Base-by-base conservation (phyloP, 176 grass and related monocot genomes). In the Alloteropsis semialata region DNA sequence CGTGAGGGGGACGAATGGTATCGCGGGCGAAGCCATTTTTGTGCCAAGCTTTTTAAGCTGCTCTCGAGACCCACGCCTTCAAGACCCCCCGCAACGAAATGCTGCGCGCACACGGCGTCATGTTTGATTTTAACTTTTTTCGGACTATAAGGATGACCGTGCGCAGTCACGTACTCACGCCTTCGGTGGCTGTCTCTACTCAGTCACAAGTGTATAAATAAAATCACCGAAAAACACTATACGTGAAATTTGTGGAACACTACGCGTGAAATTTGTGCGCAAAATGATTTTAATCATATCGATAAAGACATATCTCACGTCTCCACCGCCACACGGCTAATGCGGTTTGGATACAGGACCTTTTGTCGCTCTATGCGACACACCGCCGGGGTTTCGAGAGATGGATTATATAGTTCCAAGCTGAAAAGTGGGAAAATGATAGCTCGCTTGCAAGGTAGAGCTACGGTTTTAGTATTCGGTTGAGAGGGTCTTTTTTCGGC, bases 1-100 rank as follows among this genome's bases (percentile, higher is more conserved):
- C 87, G 84, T 78, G 91, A 81, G 70, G 60, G 55, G 66, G 54
- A 25, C 72, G 72, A 81, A 92, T 72, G 76, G 82, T 56, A 79
- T 57, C 78, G 78, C 74, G 63, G 39, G 41, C 22, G 65, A 64
- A 78, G 49, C 74, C 80, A 78, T 78, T 83, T 88, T 72, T 72
- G 74, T 56, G 74, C 80, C 17, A 21, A 41, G 32, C 37, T 30
- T 81, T 80, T 81, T 42, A 81, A 81, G 78, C 78, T 9, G 59
- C 60, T 74, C 71, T 79, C 59, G 76, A 79, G 76, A 50, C 38
- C 42, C 58, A 78, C 76, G 75, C 55, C 75, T 54, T 33, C 71
- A 54, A 10, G n/a, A n/a, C n/a, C 63, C 22, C 6, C 27, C 7
- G 4, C 5, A 24, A n/a, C 1, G 36, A 87, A 80, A 55, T 8